Evolutionary conservation across 2,329 filamentous ascomycete genomes (phyloP), one percentile per base, ranked within the genome.

Genomic region (Paramyrothecium roridum): DNA sequence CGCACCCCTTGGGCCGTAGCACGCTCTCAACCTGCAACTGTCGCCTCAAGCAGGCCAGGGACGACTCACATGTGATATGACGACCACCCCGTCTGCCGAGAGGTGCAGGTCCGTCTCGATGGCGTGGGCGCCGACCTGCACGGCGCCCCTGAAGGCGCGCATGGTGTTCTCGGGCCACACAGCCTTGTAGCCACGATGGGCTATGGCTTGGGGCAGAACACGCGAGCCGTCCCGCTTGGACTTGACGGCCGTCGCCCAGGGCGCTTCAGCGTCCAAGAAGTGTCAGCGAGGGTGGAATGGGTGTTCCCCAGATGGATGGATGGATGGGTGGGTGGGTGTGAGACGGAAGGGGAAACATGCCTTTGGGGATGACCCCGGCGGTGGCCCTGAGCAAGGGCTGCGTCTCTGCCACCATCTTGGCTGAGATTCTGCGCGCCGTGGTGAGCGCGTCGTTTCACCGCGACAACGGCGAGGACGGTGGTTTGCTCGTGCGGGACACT

Each of bases 61-160:
- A 43, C 7, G 20, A 66, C 79, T 69, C 73, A 90, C 89, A 77
- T 96, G 92, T 48, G 88, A 91, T 45, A 98, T 75, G 11, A 98
- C 90, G 1, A 96, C 89, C 0, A 96, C 86, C 8, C 88, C 87
- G 66, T 98, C 93, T 58, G 81, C 85, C 16, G 90, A 87, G 34
- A 97, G 73, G 69, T 96, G 93, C 10, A 97, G 73, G 65, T 98
- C 93, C 19, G 91, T 96, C 75, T 98, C 93, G 26, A 98, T 76
- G 0, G 89, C 93, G 64, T 96, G 84, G 0, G 90, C 85, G 20
- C 91, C 91, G 19, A 85, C 86, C 33, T 84, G 76, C 2, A 93
- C 81, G 1, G 92, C 93, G 26, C 81, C 87, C 55, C 77, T 77
- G 73, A 96, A 96, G 8, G 90, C 89, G 17, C 79, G 81, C 80